phyloP scores from a whole-genome alignment of 306 rosid genomes.

The Urtica urens region DNA sequence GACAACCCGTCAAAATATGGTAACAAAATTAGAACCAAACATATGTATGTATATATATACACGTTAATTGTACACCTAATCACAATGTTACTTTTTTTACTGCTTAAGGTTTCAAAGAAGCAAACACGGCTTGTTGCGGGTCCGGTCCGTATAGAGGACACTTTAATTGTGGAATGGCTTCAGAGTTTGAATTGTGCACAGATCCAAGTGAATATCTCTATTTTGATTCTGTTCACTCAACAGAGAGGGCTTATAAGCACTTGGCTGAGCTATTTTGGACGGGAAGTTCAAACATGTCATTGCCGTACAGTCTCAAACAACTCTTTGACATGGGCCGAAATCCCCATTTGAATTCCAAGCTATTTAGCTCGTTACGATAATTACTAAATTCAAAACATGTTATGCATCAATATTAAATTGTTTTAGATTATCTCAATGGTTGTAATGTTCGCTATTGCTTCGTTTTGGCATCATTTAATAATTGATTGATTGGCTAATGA shows the following conservation, averaged over 20 bases:
- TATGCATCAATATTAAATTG: too few species aligned
- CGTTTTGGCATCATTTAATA: too few species aligned
- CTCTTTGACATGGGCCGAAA: constrained; percentile 18
- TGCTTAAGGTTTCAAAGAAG: constrained; percentile 35
- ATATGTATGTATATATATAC: too few species aligned
- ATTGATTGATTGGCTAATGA: too few species aligned
- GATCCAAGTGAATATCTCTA: constrained; percentile 22
- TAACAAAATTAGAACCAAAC: too few species aligned
- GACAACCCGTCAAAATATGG: constrained; percentile 18
- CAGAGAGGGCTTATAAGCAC: constrained; percentile 23
- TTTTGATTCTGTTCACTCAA: constrained; percentile 40
- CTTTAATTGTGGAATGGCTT: constrained; percentile 35
- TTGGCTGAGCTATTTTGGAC: constrained; percentile 28
- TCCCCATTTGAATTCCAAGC: too few species aligned
- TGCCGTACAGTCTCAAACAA: constrained; percentile 24
- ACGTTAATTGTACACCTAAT: too few species aligned
- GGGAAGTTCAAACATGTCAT: constrained; percentile 14
- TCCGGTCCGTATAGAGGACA: constrained; percentile 40
- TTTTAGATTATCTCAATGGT: too few species aligned
- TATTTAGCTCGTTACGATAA: too few species aligned
- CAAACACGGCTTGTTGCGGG: constrained; percentile 45
- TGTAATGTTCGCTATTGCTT: too few species aligned
- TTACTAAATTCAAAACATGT: too few species aligned
- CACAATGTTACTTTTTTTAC: too few species aligned
- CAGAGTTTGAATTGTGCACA: constrained; percentile 28